Conservation (phyloP, 2,329 filamentous ascomycete genomes). For the Penicillium psychrosexuale region DNA sequence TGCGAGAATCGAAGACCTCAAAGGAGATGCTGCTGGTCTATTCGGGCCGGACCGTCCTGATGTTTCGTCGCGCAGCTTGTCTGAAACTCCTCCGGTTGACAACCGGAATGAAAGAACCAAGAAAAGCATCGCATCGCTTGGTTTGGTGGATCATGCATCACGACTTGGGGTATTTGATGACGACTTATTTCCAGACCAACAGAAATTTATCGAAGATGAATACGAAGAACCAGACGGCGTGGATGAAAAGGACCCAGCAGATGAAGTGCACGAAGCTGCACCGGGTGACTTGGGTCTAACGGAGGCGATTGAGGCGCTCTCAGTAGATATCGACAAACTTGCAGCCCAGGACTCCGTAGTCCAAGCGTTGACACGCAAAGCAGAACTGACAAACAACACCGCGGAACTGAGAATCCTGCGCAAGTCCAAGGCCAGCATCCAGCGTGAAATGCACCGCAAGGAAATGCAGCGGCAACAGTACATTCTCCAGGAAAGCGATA, state of each 20-base stretch:
- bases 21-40: slow-evolving; percentile 40
- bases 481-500: slow-evolving; percentile 95
- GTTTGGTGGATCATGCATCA: slow-evolving; percentile 81
- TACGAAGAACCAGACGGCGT: slow-evolving; percentile 67
- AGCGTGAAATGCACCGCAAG: slow-evolving; percentile 87
- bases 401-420: slow-evolving; percentile 86
- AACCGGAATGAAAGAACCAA: slow-evolving; percentile 56
- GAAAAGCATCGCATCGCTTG: slow-evolving; percentile 86
- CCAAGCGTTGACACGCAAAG: slow-evolving; percentile 86
- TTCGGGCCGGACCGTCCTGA: slow-evolving; percentile 51
- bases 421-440: slow-evolving; percentile 90
- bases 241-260: slow-evolving; percentile 61
- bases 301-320: slow-evolving; percentile 87
- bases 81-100: slow-evolving; percentile 54
- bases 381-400: slow-evolving; percentile 94
- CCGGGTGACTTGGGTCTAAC: slow-evolving; percentile 90
- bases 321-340: slow-evolving; percentile 84
- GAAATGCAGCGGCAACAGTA: slow-evolving; percentile 97
- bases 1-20: slow-evolving; percentile 36
- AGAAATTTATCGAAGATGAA: slow-evolving; percentile 78
- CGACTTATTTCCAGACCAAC: slow-evolving; percentile 85
- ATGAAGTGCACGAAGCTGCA: slow-evolving; percentile 88
- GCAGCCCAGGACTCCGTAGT: slow-evolving; percentile 85
- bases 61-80: slow-evolving; percentile 60
- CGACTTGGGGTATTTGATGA: slow-evolving; percentile 93